Conservation (phyloP, 768 basidiomycete species). For the Mycena belliarum region DNA sequence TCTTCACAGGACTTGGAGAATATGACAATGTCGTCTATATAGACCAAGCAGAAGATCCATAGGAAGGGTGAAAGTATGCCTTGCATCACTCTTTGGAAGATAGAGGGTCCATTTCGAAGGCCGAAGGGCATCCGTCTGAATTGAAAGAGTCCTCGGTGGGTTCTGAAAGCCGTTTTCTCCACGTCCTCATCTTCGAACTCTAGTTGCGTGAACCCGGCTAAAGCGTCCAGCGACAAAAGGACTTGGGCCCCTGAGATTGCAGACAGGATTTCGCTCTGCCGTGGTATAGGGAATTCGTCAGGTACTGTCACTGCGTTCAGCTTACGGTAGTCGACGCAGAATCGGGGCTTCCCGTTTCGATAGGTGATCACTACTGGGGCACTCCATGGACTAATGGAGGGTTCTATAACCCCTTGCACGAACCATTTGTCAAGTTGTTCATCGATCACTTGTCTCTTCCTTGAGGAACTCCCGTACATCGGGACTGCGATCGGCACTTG, state of each 20-base stretch:
- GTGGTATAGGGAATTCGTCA: neutral
- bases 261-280: neutral
- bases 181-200: neutral
- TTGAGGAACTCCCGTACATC: neutral
- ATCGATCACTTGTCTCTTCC: neutral
- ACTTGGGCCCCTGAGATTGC: neutral
- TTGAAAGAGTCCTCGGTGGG: neutral
- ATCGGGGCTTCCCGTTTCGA: neutral
- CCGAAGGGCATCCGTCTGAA: neutral
- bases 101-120: neutral
- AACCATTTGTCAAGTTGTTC: neutral
- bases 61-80: neutral
- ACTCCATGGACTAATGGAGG: neutral
- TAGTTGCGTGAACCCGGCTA: neutral
- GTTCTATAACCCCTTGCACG: neutral
- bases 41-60: neutral
- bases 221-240: neutral
- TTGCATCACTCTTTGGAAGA: neutral
- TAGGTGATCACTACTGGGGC: neutral
- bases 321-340: neutral
- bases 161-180: neutral
- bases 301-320: neutral
- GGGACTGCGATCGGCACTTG: constrained; percentile 1
- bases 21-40: neutral
- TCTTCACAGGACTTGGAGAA: neutral